These are phyloP conservation scores for Salix suchowensis DNA, from an alignment of 345 rosid species.

Conservation along the genomic window DNA sequence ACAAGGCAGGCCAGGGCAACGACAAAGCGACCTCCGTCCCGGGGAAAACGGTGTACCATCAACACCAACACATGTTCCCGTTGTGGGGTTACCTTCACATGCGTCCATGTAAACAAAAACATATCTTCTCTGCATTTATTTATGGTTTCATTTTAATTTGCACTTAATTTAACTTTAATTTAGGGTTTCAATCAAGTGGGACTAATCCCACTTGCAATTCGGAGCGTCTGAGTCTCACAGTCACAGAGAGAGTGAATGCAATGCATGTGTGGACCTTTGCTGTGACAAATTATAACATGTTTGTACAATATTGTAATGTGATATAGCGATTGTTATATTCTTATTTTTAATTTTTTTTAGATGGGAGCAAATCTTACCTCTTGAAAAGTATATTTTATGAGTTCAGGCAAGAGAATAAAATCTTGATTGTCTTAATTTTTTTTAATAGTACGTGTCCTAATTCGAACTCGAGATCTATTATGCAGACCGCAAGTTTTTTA, in stretches of 20 bases:
- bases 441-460: too few relatives aligned
- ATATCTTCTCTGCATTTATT: neutral
- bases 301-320: too few relatives aligned
- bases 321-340: too few relatives aligned
- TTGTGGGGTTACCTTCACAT: conserved; percentile 56
- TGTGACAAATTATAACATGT: too few relatives aligned
- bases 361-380: accelerated
- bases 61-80: conserved; percentile 33
- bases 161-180: neutral
- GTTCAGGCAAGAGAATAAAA: accelerated
- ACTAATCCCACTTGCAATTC: neutral
- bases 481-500: too few relatives aligned
- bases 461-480: too few relatives aligned
- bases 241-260: neutral
- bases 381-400: too few relatives aligned
- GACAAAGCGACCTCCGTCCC: conserved; percentile 63
- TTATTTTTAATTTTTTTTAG: too few relatives aligned
- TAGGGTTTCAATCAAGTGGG: neutral
- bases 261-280: too few relatives aligned
- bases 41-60: conserved; percentile 65
- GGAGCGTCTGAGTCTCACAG: neutral
- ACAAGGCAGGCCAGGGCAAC: conserved; percentile 17
- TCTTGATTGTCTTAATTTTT: too few relatives aligned
- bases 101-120: conserved; percentile 54
- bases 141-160: conserved; percentile 6